These are phyloP conservation scores for Atalantia buxifolia DNA, from an alignment of 345 rosid species.

Conservation along the genomic window DNA sequence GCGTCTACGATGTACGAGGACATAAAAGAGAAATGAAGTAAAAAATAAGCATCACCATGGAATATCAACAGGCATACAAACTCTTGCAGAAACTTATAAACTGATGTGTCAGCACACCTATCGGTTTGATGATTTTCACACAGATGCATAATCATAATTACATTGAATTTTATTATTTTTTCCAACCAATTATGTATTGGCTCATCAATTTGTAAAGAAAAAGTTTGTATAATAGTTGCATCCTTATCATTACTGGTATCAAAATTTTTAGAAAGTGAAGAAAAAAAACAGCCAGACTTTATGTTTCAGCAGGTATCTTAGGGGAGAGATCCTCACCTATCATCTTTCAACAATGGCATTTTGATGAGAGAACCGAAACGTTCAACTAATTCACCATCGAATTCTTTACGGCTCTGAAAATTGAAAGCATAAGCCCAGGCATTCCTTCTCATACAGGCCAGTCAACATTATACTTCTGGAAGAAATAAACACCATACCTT, in stretches of 20 bases:
- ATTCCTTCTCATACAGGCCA: slow-evolving; percentile 4
- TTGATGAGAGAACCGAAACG: slow-evolving; percentile 88
- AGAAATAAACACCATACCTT: slow-evolving; percentile 50
- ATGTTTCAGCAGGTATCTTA: neutral
- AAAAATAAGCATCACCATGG: neutral
- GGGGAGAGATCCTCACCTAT: slow-evolving; percentile 44
- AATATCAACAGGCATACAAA: neutral
- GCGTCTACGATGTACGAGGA: neutral
- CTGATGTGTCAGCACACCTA: too few species aligned
- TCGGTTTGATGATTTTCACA: too few species aligned
- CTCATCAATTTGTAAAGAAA: too few species aligned
- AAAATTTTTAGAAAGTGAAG: neutral
- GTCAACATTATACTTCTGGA: slow-evolving; percentile 3
- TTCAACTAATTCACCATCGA: slow-evolving; percentile 80
- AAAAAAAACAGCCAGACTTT: neutral
- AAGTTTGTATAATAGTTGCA: too few species aligned
- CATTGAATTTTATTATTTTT: too few species aligned
- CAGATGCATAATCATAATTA: too few species aligned
- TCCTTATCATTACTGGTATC: too few species aligned
- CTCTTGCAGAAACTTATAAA: too few species aligned
- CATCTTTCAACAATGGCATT: slow-evolving; percentile 82
- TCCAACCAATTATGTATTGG: too few species aligned
- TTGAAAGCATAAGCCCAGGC: neutral
- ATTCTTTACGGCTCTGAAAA: slow-evolving; percentile 72
- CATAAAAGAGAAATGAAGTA: neutral